Base-by-base conservation (phyloP, 2,329 filamentous ascomycete genomes). In the Ophiosphaerella korrae region DNA sequence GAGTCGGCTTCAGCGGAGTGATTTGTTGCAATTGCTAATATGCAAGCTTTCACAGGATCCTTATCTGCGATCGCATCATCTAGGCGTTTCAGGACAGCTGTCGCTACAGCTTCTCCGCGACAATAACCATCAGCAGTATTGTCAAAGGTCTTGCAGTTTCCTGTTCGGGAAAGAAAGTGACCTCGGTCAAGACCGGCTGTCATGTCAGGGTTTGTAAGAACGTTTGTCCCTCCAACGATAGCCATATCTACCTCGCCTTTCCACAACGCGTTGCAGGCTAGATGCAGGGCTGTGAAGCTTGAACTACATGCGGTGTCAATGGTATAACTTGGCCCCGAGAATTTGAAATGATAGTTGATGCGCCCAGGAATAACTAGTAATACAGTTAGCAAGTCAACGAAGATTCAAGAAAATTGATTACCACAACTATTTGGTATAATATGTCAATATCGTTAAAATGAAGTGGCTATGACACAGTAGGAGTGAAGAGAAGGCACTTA, bases 281-380 rank as follows among this genome's bases (percentile, higher is more conserved):
- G 7, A 21, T 69, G 57, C 5, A 71, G 58, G 5, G 55, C 57
- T 0, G 61, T 55, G 1, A 67, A 34, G 12, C 52, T 60, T 2
- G 48, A 54, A 6, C 37, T 42, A 21, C 55, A 57, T 6, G 51
- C 51, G 7, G 51, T 53, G 33, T 57, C 55, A 8, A 50, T 29
- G 5, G 16, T 34, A 18, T 42, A 49, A n/a, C 44, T 53, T 3
- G 64, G 64, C 0, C 66, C 66, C 13, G 40, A 48, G 32, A 65
- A 67, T 12, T 58, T 58, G 48, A 64, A 66, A 26, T 47, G 39
- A 0, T 63, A 68, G 49, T 78, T 79, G 52, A 80, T 74, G 5
- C 82, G 75, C 0, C 81, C 82, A 0, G 78, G 76, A 0, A 72
- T 76, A 45, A 84, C 36, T 38, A 18, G 36, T 18, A 2, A 11